These are phyloP conservation scores for Boletus tomentosulus DNA, from an alignment of 768 basidiomycete genomes.

Conservation along the genomic window DNA sequence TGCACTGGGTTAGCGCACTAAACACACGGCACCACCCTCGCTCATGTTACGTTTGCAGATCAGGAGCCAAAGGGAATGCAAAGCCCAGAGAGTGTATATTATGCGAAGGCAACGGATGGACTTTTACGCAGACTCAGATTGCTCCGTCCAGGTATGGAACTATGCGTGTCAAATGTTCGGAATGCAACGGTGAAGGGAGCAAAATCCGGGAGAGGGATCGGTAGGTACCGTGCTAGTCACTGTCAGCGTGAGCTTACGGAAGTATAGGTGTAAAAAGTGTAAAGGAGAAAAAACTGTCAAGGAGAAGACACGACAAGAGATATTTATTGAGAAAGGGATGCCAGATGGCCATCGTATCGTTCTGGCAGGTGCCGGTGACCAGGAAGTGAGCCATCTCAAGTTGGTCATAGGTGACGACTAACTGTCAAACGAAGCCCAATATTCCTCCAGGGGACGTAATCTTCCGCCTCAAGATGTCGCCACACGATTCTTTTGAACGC, in stretches of 20 bases:
- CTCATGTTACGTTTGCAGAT: slow-evolving; percentile 39
- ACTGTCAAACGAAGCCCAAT: slow-evolving; percentile 60
- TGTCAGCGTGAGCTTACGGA: slow-evolving; percentile 2
- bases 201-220: slow-evolving; percentile 81
- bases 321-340: slow-evolving; percentile 86
- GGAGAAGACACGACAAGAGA: slow-evolving; percentile 87
- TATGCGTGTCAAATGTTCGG: slow-evolving; percentile 55
- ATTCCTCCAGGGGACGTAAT: slow-evolving; percentile 87
- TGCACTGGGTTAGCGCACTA: slow-evolving; percentile 68
- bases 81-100: slow-evolving; percentile 77
- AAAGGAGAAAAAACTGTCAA: slow-evolving; percentile 80
- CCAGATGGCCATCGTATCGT: slow-evolving; percentile 79
- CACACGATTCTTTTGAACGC: slow-evolving; percentile 80
- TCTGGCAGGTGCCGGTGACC: slow-evolving; percentile 88
- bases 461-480: slow-evolving; percentile 64
- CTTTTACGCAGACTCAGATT: slow-evolving; percentile 52
- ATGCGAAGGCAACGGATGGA: slow-evolving; percentile 86
- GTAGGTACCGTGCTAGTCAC: slow-evolving; percentile 36
- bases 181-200: slow-evolving; percentile 66
- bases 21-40: neutral
- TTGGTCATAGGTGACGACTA: neutral
- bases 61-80: slow-evolving; percentile 78
- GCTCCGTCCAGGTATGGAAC: slow-evolving; percentile 46
- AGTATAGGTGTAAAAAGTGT: slow-evolving; percentile 87
- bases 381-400: slow-evolving; percentile 51